phyloP scores from a whole-genome alignment of 1,284 basidiomycete species.

The Microbotryomycetes sp. region DNA sequence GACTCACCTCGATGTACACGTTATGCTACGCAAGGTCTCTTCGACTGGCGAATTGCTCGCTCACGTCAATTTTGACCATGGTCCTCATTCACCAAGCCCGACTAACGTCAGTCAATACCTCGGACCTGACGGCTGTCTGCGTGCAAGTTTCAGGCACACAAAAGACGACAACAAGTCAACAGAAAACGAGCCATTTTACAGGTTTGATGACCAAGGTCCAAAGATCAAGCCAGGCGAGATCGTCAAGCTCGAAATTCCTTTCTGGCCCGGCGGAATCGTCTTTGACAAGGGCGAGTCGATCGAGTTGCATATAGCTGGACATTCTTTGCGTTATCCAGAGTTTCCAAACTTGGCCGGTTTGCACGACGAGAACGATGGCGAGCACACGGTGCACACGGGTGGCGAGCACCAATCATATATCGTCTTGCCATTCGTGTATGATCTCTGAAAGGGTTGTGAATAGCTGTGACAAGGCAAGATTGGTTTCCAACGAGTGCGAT shows the following conservation, averaged over 20 bases:
- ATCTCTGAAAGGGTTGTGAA: too few species aligned
- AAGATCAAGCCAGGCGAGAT: constrained; percentile 30
- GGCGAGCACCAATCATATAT: constrained; percentile 2
- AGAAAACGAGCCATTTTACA: background rate
- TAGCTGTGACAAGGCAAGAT: too few species aligned
- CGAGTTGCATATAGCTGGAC: background rate
- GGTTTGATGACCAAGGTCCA: background rate
- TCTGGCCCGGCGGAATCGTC: constrained; percentile 35
- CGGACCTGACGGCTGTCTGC: constrained; percentile 30
- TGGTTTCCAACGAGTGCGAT: too few species aligned
- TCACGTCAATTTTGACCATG: constrained; percentile 3
- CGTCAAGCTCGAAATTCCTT: constrained; percentile 33
- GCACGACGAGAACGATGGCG: constrained; percentile 1
- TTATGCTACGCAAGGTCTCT: constrained; percentile 14
- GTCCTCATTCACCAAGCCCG: background rate
- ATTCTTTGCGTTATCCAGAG: background rate
- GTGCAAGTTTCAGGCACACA: constrained; percentile 26
- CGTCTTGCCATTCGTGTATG: constrained; percentile 7
- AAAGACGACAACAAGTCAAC: background rate
- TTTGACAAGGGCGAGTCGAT: constrained; percentile 32
- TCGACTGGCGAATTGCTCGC: constrained; percentile 11
- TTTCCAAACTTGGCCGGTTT: background rate
- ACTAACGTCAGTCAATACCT: constrained; percentile 1
- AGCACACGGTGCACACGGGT: constrained; percentile 6
- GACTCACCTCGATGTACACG: constrained; percentile 14